Evolutionary conservation across 176 grass and related monocot species (phyloP), one percentile per base, ranked within the genome.

Genomic region (Hsuehochloa calcarea): DNA sequence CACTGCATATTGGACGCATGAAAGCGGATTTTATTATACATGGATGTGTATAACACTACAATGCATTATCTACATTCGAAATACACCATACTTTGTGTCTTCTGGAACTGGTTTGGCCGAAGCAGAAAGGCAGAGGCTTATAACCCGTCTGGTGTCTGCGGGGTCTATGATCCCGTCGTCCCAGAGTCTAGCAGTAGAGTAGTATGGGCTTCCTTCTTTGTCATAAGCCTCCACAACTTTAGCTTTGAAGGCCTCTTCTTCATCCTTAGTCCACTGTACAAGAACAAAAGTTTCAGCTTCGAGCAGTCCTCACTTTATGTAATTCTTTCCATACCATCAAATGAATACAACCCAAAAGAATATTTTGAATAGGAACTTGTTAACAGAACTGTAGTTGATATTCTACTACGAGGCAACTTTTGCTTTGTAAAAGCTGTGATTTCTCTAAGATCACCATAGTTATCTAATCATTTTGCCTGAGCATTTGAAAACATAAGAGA

Each of bases 111-210:
- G 80, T 70, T 95, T 95, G n/a, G 85, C 69, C 6, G 93, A 66
- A 74, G 96, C 91, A 56, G 96, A 93, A 38, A 98, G 91, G 68
- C 96, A 98, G 10, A 98, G 89, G 86, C 96, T 91, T 11, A 98
- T 68, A 77, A 98, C 81, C 83, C 91, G 89, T 39, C 96, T 89
- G 37, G 91, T 98, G 77, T 98, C 93, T 0, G 91, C 91, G 3
- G 96, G 96, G 31, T 98, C 91, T 38, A 98, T 98, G 55, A 95
- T 93, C 56, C 96, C 96, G 14, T 98, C 96, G 78, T 98, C 96
- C 96, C 96, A 98, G 23, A 98, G 91, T 61, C 96, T 92, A 23
- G 96, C 93, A 1, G 93, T 98, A 1, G 96, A 93, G 81, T 95
- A 98, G 25, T 95, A 98, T 17, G 96, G 91, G 65, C 91, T 95